Percentiles rank a stretch among this genome's conserved stretches.
Conservation (phyloP, 805 yeast genomes). For the Ogataea zsoltii region DNA sequence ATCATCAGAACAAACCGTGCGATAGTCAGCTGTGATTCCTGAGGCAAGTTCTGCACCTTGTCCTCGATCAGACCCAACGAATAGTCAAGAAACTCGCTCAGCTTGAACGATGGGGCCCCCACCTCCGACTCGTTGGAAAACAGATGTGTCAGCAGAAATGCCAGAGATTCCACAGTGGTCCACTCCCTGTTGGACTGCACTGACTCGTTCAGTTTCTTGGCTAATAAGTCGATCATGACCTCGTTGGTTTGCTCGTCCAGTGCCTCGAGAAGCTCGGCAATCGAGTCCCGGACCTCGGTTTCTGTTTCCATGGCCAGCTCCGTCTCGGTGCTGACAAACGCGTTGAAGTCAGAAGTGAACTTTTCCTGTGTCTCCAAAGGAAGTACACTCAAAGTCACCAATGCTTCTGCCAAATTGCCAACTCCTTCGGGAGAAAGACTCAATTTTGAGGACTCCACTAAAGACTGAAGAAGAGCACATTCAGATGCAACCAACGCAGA, state of each 20-base stretch:
- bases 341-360: constrained; percentile 64
- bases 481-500: constrained; percentile 29
- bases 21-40: constrained; percentile 39
- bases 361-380: constrained; percentile 44
- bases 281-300: constrained; percentile 56
- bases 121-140: constrained; percentile 41
- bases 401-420: constrained; percentile 26
- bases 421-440: constrained; percentile 17
- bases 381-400: constrained; percentile 42
- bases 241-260: constrained; percentile 43
- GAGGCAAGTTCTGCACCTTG: constrained; percentile 20
- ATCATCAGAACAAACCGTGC: constrained; percentile 51
- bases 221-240: constrained; percentile 23
- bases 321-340: constrained; percentile 70
- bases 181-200: constrained; percentile 22
- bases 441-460: constrained; percentile 24
- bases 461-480: constrained; percentile 32
- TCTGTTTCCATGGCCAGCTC: constrained; percentile 57
- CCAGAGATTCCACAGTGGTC: constrained; percentile 41
- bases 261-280: constrained; percentile 56
- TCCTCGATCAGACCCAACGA: constrained; percentile 14
- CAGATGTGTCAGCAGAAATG: constrained; percentile 42
- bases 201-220: constrained; percentile 16
- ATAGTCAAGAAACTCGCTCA: constrained; percentile 26
- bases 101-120: constrained; percentile 19